These are phyloP conservation scores for Termitomyces eurrhizus DNA, from an alignment of 768 basidiomycete genomes.

Conservation along the genomic window DNA sequence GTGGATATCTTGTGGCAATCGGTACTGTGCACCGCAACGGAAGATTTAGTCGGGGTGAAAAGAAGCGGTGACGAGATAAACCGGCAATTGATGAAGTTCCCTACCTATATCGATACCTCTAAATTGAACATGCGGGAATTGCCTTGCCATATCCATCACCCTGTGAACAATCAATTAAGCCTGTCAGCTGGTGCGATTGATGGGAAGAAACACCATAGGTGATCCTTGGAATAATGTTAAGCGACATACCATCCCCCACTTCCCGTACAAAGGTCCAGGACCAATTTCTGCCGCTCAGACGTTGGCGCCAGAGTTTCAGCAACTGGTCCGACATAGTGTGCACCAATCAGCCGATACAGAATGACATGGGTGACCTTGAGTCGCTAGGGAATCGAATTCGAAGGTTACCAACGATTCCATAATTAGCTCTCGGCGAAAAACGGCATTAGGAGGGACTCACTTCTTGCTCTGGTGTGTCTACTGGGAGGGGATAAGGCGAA, in stretches of 20 bases:
- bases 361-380: slow-evolving; percentile 46
- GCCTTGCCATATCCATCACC: slow-evolving; percentile 69
- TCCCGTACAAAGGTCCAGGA: slow-evolving; percentile 75
- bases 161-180: slow-evolving; percentile 31
- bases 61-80: slow-evolving; percentile 10
- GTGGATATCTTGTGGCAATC: slow-evolving; percentile 62
- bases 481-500: slow-evolving; percentile 70
- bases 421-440: neutral
- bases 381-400: slow-evolving; percentile 36
- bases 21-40: slow-evolving; percentile 45
- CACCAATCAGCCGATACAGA: slow-evolving; percentile 48
- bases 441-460: slow-evolving; percentile 34
- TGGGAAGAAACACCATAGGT: slow-evolving; percentile 4
- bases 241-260: slow-evolving; percentile 63
- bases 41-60: slow-evolving; percentile 7
- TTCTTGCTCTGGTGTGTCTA: slow-evolving; percentile 64
- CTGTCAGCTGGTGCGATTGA: slow-evolving; percentile 5
- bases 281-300: slow-evolving; percentile 41
- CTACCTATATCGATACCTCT: slow-evolving; percentile 75
- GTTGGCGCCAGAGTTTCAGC: slow-evolving; percentile 40
- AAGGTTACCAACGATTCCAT: neutral
- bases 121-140: slow-evolving; percentile 63
- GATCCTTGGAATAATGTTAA: slow-evolving; percentile 17
- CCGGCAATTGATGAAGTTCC: slow-evolving; percentile 17
- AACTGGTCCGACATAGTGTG: slow-evolving; percentile 60